Evolutionary conservation across 1,284 basidiomycete species (phyloP).

Genomic region (Wolfiporia cocos): DNA sequence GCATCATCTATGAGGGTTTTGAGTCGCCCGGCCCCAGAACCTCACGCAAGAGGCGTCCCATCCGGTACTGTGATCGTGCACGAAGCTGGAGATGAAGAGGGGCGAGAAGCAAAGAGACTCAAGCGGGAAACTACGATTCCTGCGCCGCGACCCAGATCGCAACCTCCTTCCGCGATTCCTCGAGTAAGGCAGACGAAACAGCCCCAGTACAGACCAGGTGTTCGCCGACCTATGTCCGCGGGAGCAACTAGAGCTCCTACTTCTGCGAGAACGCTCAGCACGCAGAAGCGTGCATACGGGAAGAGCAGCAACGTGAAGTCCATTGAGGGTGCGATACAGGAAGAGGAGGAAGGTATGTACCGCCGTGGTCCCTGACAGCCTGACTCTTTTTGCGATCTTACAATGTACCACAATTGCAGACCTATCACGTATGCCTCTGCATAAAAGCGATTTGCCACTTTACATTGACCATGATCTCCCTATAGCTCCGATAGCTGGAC

Average conservation of each 20-base stretch:
- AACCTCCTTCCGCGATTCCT: constrained; percentile 26
- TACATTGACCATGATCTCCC: no score
- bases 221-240: constrained; percentile 59
- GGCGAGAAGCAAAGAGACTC: constrained; percentile 18
- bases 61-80: constrained; percentile 43
- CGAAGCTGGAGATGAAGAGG: constrained; percentile 44
- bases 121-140: constrained; percentile 4
- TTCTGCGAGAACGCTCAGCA: constrained; percentile 51
- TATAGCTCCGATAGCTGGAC: constrained; percentile 21
- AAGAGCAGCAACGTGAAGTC: constrained; percentile 47
- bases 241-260: constrained; percentile 58
- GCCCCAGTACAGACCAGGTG: constrained; percentile 59
- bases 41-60: constrained; percentile 31
- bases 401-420: no score
- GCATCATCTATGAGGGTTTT: constrained; percentile 24
- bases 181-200: constrained; percentile 66
- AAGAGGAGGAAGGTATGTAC: constrained; percentile 45
- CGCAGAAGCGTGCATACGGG: constrained; percentile 41
- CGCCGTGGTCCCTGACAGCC: no score
- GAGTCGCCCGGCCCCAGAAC: constrained; percentile 25
- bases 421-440: no score
- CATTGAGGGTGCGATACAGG: constrained; percentile 49
- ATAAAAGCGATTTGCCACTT: no score
- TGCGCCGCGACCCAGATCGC: constrained; percentile 9
- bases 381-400: no score